A percentile compares a stretch with the other conserved stretches of the same genome.
Evolutionary conservation across 345 rosid species (phyloP).

Genomic region (Dipteronia dyeriana): DNA sequence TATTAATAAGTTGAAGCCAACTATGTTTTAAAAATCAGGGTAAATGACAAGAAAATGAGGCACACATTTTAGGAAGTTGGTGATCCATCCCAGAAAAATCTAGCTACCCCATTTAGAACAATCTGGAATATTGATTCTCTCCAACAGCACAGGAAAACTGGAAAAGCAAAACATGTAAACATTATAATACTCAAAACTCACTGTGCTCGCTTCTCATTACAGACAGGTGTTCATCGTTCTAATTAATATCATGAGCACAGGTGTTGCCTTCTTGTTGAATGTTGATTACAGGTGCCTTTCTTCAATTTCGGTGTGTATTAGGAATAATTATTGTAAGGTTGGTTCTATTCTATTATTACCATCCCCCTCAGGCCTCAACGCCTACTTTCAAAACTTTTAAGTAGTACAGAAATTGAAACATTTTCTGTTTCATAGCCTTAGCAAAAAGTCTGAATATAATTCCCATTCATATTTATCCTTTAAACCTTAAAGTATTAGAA

Average conservation of each 20-base stretch:
- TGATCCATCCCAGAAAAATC: background rate
- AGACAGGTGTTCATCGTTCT: background rate
- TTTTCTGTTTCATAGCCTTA: no score
- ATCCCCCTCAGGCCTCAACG: no score
- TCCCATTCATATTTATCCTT: no score
- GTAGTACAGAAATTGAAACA: no score
- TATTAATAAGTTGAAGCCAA: background rate
- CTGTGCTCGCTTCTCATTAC: background rate
- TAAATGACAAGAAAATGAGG: background rate
- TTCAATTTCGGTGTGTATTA: background rate
- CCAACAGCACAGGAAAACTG: background rate
- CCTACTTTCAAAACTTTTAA: no score
- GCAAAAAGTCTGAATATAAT: no score
- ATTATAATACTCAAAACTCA: no score
- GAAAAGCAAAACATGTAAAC: background rate
- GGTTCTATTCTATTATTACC: no score
- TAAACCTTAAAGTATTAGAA: no score
- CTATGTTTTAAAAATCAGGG: background rate
- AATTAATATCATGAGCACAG: background rate
- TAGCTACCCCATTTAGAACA: background rate
- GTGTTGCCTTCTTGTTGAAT: background rate
- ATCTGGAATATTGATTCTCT: background rate
- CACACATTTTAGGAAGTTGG: background rate
- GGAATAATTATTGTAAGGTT: no score
- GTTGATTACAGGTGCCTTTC: background rate